Conservation (phyloP, 345 rosid genomes). For the Linum trigynum region DNA sequence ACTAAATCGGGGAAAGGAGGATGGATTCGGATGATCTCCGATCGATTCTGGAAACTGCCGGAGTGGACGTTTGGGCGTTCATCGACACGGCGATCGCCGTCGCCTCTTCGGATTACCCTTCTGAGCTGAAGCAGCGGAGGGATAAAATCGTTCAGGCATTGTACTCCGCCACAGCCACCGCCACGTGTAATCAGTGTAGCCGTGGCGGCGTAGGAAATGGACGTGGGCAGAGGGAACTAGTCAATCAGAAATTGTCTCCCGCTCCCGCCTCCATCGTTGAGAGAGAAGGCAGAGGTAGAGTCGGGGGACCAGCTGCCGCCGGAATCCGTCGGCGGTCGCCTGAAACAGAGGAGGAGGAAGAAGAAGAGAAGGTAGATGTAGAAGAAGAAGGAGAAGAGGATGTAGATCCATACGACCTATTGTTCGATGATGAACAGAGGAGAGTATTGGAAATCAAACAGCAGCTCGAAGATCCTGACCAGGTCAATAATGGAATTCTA, state of each 20-base stretch:
- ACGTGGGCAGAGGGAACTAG: conserved; percentile 17
- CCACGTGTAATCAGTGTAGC: conserved; percentile 37
- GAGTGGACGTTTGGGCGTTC: conserved; percentile 88
- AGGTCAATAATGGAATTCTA: conserved; percentile 32
- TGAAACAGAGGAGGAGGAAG: conserved; percentile 46
- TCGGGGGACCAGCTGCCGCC: conserved; percentile 23
- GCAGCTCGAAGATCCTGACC: conserved; percentile 78
- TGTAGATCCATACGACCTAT: conserved; percentile 69
- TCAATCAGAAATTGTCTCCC: conserved; percentile 1
- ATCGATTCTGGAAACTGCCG: conserved; percentile 57
- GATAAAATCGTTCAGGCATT: conserved; percentile 79
- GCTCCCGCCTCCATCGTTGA: conserved; percentile 2
- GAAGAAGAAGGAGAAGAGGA: conserved; percentile 31
- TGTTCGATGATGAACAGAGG: conserved; percentile 93
- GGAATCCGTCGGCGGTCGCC: conserved; percentile 34
- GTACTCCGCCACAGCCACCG: conserved; percentile 55
- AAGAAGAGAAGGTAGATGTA: neutral
- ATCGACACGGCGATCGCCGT: conserved; percentile 76
- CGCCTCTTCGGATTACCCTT: conserved; percentile 58
- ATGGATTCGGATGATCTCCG: conserved; percentile 93
- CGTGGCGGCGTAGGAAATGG: conserved; percentile 47
- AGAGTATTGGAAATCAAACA: conserved; percentile 71
- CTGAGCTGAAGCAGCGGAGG: conserved; percentile 60
- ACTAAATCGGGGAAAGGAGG: neutral
- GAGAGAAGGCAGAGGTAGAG: conserved; percentile 26